These are phyloP conservation scores for Neonectria sp. DNA, from an alignment of 2,329 filamentous ascomycete genomes.

Conservation along the genomic window DNA sequence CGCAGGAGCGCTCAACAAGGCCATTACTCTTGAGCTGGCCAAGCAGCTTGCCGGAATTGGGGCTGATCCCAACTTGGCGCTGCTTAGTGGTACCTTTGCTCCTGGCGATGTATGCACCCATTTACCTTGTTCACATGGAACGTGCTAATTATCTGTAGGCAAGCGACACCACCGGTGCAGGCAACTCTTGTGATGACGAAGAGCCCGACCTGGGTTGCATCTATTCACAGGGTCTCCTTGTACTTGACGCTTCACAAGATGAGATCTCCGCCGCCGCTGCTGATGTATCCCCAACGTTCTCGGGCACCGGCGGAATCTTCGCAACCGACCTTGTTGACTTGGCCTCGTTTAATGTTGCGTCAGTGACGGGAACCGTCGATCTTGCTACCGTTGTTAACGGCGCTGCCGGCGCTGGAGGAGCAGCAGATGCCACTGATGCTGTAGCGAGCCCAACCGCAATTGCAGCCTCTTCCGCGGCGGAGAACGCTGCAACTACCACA, in stretches of 20 bases:
- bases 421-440: constrained; percentile 1
- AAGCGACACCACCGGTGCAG: constrained; percentile 40
- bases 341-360: constrained; percentile 28
- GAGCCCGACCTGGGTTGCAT: constrained; percentile 68
- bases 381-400: constrained; percentile 28
- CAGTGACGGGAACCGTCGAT: constrained; percentile 35
- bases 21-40: constrained; percentile 71
- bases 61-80: constrained; percentile 73
- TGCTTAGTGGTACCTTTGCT: constrained; percentile 74
- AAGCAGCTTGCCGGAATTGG: constrained; percentile 73
- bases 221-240: constrained; percentile 66
- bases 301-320: constrained; percentile 50
- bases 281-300: constrained; percentile 52
- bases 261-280: constrained; percentile 67
- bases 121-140: neutral
- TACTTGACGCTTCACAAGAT: constrained; percentile 66
- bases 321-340: constrained; percentile 36
- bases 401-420: constrained; percentile 19
- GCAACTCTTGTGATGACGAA: constrained; percentile 62
- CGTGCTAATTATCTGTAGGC: constrained; percentile 12
- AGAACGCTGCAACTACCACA: constrained; percentile 2
- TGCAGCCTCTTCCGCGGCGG: constrained; percentile 1
- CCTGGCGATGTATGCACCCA: constrained; percentile 67
- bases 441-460: constrained; percentile 3
- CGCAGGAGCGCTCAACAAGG: constrained; percentile 72